Conservation (phyloP, 805 yeast species). For the Saccharomyces mikatae region DNA sequence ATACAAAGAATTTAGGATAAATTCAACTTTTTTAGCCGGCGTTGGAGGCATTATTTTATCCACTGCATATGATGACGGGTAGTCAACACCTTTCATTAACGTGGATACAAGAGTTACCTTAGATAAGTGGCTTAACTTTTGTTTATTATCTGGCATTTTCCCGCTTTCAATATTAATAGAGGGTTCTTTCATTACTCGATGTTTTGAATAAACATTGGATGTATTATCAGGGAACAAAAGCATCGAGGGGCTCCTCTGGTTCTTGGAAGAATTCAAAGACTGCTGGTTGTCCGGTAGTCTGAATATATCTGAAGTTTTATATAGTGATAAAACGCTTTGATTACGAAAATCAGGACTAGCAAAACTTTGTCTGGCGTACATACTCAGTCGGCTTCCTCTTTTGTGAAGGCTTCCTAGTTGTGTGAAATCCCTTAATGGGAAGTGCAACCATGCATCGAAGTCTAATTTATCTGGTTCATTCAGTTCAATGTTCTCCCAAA, state of each 20-base stretch:
- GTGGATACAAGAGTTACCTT: conserved; percentile 18
- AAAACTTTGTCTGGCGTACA: conserved; percentile 23
- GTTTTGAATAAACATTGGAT: conserved; percentile 7
- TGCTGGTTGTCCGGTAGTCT: conserved; percentile 10
- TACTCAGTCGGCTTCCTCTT: conserved; percentile 24
- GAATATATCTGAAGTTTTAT: conserved; percentile 17
- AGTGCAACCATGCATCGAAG: conserved; percentile 19
- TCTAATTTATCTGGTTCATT: conserved; percentile 12
- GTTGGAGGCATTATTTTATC: conserved; percentile 52
- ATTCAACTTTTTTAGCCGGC: conserved; percentile 56
- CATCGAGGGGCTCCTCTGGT: conserved; percentile 24
- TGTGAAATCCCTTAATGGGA: conserved; percentile 18
- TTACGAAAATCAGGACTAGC: conserved; percentile 28
- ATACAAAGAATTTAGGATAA: conserved; percentile 28
- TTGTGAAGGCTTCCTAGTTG: conserved; percentile 10
- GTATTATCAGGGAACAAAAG: conserved; percentile 25
- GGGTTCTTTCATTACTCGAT: background rate
- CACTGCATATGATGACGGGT: conserved; percentile 39
- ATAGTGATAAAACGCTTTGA: conserved; percentile 25
- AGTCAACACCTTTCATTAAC: conserved; percentile 30
- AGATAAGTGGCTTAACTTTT: conserved; percentile 12
- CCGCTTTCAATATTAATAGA: background rate
- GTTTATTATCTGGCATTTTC: background rate
- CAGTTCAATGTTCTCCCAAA: conserved; percentile 23
- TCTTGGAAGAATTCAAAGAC: conserved; percentile 4